A percentile compares a stretch with the other conserved stretches of the same genome.
phyloP scores from a whole-genome alignment of 1,284 basidiomycete species.

The Inonotus hispidus region DNA sequence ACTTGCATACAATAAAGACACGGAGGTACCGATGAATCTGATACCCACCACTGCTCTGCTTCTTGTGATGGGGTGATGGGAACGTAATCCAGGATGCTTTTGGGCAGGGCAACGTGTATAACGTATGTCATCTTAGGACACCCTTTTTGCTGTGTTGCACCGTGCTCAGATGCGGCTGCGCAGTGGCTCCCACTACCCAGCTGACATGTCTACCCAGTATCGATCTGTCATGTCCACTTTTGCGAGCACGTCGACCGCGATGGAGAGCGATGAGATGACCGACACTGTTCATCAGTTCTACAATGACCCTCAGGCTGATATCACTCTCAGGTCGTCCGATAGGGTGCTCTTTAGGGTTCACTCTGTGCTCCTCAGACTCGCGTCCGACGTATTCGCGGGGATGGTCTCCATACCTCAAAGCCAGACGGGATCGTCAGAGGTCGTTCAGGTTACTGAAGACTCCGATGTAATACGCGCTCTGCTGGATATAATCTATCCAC shows the following conservation, averaged over 20 bases:
- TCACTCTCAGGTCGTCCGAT: slow-evolving; percentile 10
- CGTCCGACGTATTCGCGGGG: slow-evolving; percentile 9
- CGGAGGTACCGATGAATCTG: too few relatives aligned
- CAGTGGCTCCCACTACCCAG: neutral
- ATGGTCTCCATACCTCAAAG: slow-evolving; percentile 3
- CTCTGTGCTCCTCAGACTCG: slow-evolving; percentile 11
- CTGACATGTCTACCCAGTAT: neutral
- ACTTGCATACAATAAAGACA: too few relatives aligned
- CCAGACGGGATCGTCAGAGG: neutral
- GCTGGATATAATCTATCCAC: slow-evolving; percentile 13
- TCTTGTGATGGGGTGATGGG: too few relatives aligned
- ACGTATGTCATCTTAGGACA: too few relatives aligned
- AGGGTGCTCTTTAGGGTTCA: slow-evolving; percentile 13
- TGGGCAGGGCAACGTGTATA: too few relatives aligned
- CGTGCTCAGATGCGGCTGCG: too few relatives aligned
- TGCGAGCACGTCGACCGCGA: neutral
- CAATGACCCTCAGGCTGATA: slow-evolving; percentile 7
- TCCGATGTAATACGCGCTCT: neutral
- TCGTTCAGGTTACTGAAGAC: neutral
- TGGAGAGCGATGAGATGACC: too few relatives aligned
- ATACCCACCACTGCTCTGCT: too few relatives aligned
- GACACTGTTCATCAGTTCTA: neutral
- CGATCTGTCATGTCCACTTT: neutral
- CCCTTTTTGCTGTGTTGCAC: too few relatives aligned
- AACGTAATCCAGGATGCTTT: too few relatives aligned